These are phyloP conservation scores for Beauveria sp. DNA, from an alignment of 2,329 filamentous ascomycete genomes.

Conservation along the genomic window DNA sequence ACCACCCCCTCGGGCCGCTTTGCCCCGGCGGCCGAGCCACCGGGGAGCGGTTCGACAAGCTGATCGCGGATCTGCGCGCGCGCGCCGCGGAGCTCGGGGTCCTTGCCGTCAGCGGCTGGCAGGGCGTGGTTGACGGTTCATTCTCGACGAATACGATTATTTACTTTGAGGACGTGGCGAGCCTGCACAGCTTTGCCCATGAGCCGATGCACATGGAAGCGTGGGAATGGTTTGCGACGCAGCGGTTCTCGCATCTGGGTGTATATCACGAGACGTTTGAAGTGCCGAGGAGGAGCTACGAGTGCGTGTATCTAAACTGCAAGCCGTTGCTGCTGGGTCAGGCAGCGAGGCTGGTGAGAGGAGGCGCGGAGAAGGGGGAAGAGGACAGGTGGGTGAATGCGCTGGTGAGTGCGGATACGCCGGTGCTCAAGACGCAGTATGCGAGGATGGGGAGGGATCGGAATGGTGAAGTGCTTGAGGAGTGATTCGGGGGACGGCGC, in stretches of 20 bases:
- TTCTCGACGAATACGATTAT: constrained; percentile 36
- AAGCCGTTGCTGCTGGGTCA: constrained; percentile 29
- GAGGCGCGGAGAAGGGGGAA: constrained; percentile 16
- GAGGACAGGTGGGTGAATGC: constrained; percentile 25
- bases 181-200: constrained; percentile 45
- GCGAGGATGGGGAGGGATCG: constrained; percentile 16
- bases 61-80: constrained; percentile 28
- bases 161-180: constrained; percentile 44
- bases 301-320: constrained; percentile 44
- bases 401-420: constrained; percentile 25
- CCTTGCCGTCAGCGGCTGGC: constrained; percentile 36
- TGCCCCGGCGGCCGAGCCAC: constrained; percentile 36
- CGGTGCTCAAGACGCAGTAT: constrained; percentile 27
- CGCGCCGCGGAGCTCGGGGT: constrained; percentile 39
- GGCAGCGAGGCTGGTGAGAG: constrained; percentile 15
- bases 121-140: constrained; percentile 27
- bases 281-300: constrained; percentile 36
- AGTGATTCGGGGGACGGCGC: too few relatives aligned
- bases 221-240: constrained; percentile 42
- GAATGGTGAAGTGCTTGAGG: neutral
- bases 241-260: constrained; percentile 32
- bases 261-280: constrained; percentile 50
- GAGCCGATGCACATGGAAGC: constrained; percentile 37
- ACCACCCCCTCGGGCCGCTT: constrained; percentile 42
- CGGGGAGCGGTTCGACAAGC: constrained; percentile 28